Base-by-base conservation (phyloP, 345 rosid species). In the Brassica cretica region DNA sequence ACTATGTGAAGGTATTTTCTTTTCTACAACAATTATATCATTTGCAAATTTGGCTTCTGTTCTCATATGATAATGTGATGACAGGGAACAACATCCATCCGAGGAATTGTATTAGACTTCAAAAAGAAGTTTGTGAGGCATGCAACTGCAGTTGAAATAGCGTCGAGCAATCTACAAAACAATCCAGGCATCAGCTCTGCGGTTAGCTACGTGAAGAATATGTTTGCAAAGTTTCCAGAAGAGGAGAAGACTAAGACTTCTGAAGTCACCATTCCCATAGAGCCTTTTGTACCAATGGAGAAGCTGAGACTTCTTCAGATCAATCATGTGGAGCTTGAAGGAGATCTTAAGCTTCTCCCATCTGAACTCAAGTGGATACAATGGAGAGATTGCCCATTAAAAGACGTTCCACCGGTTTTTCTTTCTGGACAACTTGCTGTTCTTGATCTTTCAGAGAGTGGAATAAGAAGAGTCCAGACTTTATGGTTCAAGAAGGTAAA, bases 241-340 rank as follows among this genome's bases (percentile, higher is more conserved):
- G 58, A 6, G 44, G 76, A 73, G 63, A 32, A 53, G 37, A 68
- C 29, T 25, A 74, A 67, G 7, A 77, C 62, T 25, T 70, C 66
- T 21, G 83, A 68, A 72, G 12, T 58, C 68, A 65, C 64, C 55
- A 74, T 89, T 41, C 16, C 2, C 0, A 80, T 90, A 0, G 25
- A 85, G 60, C 68, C 78, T 46, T 86, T 92, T 60, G 35, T 33
- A 66, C 19, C 83, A 66, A 87, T 92, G 89, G 66, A 33, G 7
- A 83, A 78, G 64, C 80, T 92, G 59, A 85, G 90, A 75, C 73
- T 92, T 74, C 97, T 92, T 16, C 87, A 87, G 35, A 86, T 90
- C 78, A 85, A 88, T 78, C 15, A 87, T 68, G 84, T 71, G 63
- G 78, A 81, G 46, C 65, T 92, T 71, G 77, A 84, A 71, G 97